phyloP scores from a whole-genome alignment of 305 asterid species.

The Striga hermonthica region DNA sequence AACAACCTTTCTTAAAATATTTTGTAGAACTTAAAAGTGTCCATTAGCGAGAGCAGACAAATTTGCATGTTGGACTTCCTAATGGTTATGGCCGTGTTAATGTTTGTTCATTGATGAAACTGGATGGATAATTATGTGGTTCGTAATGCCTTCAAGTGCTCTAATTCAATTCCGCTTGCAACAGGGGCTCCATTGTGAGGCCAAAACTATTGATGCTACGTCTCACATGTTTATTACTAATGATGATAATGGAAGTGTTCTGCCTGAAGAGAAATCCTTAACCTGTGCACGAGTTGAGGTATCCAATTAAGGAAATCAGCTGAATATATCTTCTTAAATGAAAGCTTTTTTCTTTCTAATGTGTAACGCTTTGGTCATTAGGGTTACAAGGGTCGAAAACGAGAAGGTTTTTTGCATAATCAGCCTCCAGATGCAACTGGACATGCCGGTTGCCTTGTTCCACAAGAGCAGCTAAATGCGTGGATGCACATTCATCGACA shows the following conservation, averaged over 20 bases:
- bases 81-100: not conserved
- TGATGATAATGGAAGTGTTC: conserved; percentile 31
- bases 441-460: conserved; percentile 49
- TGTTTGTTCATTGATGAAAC: not conserved
- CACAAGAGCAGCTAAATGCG: conserved; percentile 73
- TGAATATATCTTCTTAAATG: conserved; percentile 21
- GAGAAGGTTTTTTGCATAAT: conserved; percentile 42
- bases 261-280: conserved; percentile 35
- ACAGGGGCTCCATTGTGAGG: conserved; percentile 49
- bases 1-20: no score
- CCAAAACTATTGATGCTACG: conserved; percentile 38
- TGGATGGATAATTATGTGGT: not conserved
- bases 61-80: conserved; percentile 14
- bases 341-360: conserved; percentile 19
- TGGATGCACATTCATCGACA: conserved; percentile 59
- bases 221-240: conserved; percentile 27
- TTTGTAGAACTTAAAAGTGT: not conserved
- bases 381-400: conserved; percentile 60
- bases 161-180: conserved; percentile 12
- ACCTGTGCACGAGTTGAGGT: conserved; percentile 71
- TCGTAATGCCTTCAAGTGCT: conserved; percentile 7
- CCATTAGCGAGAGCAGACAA: not conserved
- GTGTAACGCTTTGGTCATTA: conserved; percentile 33
- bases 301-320: conserved; percentile 29
- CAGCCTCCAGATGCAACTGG: conserved; percentile 36